phyloP scores from a whole-genome alignment of 148 eudicot genomes.

The Diospyros lotus region DNA sequence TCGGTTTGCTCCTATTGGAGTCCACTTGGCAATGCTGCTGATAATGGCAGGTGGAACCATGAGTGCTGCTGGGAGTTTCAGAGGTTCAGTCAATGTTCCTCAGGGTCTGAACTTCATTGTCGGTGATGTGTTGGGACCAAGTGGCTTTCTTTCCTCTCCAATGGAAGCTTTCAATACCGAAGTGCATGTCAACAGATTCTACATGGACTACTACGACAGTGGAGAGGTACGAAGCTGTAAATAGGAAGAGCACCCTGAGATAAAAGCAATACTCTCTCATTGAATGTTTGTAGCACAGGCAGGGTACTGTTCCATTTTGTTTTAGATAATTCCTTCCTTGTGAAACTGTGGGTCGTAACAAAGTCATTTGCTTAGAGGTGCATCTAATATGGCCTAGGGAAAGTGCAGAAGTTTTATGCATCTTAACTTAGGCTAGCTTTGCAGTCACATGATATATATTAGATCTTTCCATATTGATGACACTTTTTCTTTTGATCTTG shows the following conservation, averaged over 20 bases:
- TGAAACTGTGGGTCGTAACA: conserved; percentile 1
- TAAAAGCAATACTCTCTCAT: not conserved
- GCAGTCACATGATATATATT: not conserved
- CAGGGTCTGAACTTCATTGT: conserved; percentile 88
- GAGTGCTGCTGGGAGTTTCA: conserved; percentile 92
- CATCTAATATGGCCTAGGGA: not conserved
- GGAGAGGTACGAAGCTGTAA: conserved; percentile 66
- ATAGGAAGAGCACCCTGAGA: not conserved
- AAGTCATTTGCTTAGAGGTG: not conserved
- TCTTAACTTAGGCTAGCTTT: not conserved
- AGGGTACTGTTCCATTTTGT: too few relatives aligned
- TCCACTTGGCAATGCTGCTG: conserved; percentile 80
- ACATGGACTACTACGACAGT: conserved; percentile 87
- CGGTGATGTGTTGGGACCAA: conserved; percentile 85
- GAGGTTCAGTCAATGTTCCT: conserved; percentile 87
- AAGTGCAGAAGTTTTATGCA: not conserved
- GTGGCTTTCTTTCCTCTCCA: conserved; percentile 80
- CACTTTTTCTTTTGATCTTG: not conserved
- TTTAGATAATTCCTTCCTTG: not conserved
- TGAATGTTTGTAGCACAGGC: too few relatives aligned
- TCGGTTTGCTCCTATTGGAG: conserved; percentile 93
- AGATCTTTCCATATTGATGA: not conserved
- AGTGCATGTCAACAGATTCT: conserved; percentile 84
- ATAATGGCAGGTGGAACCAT: conserved; percentile 94
- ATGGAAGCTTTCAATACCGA: conserved; percentile 77